These are phyloP conservation scores for Albophoma yamanashiensis DNA, from an alignment of 2,329 filamentous ascomycete species.

Conservation along the genomic window DNA sequence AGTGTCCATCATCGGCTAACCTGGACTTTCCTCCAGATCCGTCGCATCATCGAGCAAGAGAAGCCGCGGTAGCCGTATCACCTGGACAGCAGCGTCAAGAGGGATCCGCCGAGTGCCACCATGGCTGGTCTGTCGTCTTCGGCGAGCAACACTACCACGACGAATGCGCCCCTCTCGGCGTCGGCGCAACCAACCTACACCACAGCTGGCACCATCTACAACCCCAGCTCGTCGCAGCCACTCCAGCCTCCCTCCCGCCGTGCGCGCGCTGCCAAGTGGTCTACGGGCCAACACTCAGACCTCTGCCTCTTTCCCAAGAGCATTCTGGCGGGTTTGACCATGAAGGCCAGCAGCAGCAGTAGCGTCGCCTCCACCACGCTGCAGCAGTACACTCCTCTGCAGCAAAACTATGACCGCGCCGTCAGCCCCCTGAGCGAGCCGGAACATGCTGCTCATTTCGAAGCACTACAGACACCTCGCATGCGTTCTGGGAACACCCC, in stretches of 20 bases:
- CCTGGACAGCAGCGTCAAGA: background rate
- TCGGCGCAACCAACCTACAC: slow-evolving; percentile 35
- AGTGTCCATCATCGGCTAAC: slow-evolving; percentile 11
- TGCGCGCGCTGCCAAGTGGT: slow-evolving; percentile 34
- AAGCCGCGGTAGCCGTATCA: slow-evolving; percentile 3
- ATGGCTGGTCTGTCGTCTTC: slow-evolving; percentile 21
- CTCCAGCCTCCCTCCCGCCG: slow-evolving; percentile 41
- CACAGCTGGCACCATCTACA: slow-evolving; percentile 46
- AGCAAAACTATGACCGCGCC: slow-evolving; percentile 43
- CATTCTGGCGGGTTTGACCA: slow-evolving; percentile 22
- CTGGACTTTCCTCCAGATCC: slow-evolving; percentile 17
- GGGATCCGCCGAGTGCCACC: slow-evolving; percentile 4
- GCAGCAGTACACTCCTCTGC: slow-evolving; percentile 38
- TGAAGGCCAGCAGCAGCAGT: slow-evolving; percentile 10
- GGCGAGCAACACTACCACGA: slow-evolving; percentile 11
- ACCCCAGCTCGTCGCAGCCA: slow-evolving; percentile 32
- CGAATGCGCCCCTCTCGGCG: slow-evolving; percentile 8
- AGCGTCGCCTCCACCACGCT: slow-evolving; percentile 8
- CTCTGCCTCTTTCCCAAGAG: slow-evolving; percentile 26
- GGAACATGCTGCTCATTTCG: slow-evolving; percentile 14
- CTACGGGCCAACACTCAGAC: slow-evolving; percentile 16
- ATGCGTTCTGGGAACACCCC: slow-evolving; percentile 17
- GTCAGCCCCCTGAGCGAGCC: slow-evolving; percentile 25
- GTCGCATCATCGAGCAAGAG: slow-evolving; percentile 4
- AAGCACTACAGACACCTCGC: slow-evolving; percentile 14